Evolutionary conservation across 2,329 filamentous ascomycete genomes (phyloP).

Genomic region (Ophiosphaerella narmari): DNA sequence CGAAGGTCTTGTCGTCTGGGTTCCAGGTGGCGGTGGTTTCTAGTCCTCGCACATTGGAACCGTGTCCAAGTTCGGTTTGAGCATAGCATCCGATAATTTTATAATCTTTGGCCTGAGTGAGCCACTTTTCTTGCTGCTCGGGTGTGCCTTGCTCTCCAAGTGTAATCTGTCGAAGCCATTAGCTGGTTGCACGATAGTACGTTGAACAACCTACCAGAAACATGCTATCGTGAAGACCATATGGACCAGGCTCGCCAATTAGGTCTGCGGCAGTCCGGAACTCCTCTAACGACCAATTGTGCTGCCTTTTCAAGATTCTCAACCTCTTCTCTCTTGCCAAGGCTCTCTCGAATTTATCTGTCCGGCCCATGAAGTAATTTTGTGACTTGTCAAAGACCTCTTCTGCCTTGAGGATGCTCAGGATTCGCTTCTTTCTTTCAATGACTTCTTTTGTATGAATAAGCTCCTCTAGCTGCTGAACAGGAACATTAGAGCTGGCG

Average conservation of each 20-base stretch:
- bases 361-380: slow-evolving; percentile 74
- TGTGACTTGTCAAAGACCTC: slow-evolving; percentile 77
- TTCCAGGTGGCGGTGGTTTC: slow-evolving; percentile 78
- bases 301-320: slow-evolving; percentile 66
- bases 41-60: slow-evolving; percentile 66
- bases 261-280: slow-evolving; percentile 68
- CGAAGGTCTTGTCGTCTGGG: slow-evolving; percentile 73
- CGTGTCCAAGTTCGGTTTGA: slow-evolving; percentile 80
- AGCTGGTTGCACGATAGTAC: not conserved
- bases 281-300: slow-evolving; percentile 71
- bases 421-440: slow-evolving; percentile 63
- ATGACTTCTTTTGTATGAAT: slow-evolving; percentile 70
- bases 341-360: slow-evolving; percentile 70
- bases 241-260: slow-evolving; percentile 74
- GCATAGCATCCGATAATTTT: slow-evolving; percentile 79
- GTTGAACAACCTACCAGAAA: slow-evolving; percentile 57
- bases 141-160: slow-evolving; percentile 72
- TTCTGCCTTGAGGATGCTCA: slow-evolving; percentile 68
- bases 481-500: slow-evolving; percentile 67
- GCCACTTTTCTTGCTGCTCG: slow-evolving; percentile 74
- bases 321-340: slow-evolving; percentile 73
- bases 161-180: slow-evolving; percentile 57
- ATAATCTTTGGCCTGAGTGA: slow-evolving; percentile 70
- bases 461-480: slow-evolving; percentile 69
- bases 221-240: slow-evolving; percentile 73